phyloP scores from a whole-genome alignment of 352 stramenopile genomes.

The Phytophthora foliorum region DNA sequence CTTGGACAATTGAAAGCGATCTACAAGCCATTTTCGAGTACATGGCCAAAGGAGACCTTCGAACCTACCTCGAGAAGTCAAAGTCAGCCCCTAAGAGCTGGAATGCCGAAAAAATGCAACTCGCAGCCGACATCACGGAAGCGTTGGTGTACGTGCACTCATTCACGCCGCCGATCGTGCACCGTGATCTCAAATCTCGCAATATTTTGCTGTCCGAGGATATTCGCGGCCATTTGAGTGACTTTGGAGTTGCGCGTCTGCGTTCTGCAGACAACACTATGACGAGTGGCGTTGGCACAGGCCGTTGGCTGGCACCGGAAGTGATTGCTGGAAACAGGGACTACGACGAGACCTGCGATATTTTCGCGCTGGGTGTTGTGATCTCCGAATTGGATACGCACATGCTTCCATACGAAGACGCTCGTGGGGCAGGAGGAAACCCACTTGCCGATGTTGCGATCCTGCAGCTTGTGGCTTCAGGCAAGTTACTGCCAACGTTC shows the following conservation, averaged over 20 bases:
- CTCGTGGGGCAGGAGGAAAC: slow-evolving; percentile 34
- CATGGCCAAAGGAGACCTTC: slow-evolving; percentile 64
- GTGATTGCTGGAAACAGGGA: slow-evolving; percentile 54
- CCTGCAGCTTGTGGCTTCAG: slow-evolving; percentile 61
- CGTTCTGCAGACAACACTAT: slow-evolving; percentile 57
- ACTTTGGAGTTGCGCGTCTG: slow-evolving; percentile 58
- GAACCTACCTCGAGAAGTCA: slow-evolving; percentile 43
- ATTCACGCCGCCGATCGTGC: slow-evolving; percentile 63
- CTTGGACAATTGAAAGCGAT: slow-evolving; percentile 66
- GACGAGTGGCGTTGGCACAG: slow-evolving; percentile 58
- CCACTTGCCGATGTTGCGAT: slow-evolving; percentile 55
- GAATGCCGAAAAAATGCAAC: slow-evolving; percentile 58
- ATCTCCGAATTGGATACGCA: slow-evolving; percentile 75
- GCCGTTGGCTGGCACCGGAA: slow-evolving; percentile 65
- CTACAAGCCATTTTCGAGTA: slow-evolving; percentile 74
- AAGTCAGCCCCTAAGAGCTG: slow-evolving; percentile 31
- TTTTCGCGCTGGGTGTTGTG: slow-evolving; percentile 63
- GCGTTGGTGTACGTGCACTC: slow-evolving; percentile 78
- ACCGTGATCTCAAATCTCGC: slow-evolving; percentile 67
- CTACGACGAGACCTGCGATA: slow-evolving; percentile 61
- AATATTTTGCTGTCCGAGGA: slow-evolving; percentile 61
- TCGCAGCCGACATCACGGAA: slow-evolving; percentile 67
- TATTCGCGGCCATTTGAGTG: slow-evolving; percentile 49
- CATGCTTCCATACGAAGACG: slow-evolving; percentile 59
- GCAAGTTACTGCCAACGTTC: slow-evolving; percentile 56